Percentiles rank a stretch among this genome's conserved stretches.
These are phyloP conservation scores for Prunus yedoensis DNA, from an alignment of 331 rosid species.

Conservation along the genomic window DNA sequence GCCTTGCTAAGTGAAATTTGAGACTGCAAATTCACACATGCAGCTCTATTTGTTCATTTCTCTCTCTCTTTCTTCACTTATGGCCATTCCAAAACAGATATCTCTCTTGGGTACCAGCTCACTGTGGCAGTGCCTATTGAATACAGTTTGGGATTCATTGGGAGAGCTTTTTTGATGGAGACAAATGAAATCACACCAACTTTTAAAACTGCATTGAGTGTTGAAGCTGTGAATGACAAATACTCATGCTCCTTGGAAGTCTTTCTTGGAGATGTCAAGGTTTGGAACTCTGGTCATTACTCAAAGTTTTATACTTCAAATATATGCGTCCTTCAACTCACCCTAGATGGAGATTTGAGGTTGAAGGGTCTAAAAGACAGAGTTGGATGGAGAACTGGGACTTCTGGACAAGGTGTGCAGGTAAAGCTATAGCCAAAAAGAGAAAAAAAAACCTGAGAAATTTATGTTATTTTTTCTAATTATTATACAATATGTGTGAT, in stretches of 20 bases:
- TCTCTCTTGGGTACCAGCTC: conserved; percentile 45
- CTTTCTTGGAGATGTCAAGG: conserved; percentile 83
- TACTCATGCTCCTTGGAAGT: conserved; percentile 77
- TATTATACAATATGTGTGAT: no score
- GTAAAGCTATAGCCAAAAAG: conserved; percentile 40
- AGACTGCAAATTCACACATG: conserved; percentile 41
- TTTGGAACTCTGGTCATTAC: conserved; percentile 85
- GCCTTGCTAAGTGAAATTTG: not conserved
- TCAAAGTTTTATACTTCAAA: conserved; percentile 54
- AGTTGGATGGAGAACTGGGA: conserved; percentile 91
- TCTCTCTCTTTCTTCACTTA: conserved; percentile 32
- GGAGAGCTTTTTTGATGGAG: conserved; percentile 59
- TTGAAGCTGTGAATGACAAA: conserved; percentile 55
- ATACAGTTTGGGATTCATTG: conserved; percentile 51
- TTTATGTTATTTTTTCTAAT: not conserved
- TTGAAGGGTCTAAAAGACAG: conserved; percentile 59
- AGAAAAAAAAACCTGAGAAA: not conserved
- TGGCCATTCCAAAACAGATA: conserved; percentile 45
- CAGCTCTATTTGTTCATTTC: conserved; percentile 32
- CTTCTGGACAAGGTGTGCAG: conserved; percentile 90
- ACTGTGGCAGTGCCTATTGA: conserved; percentile 53
- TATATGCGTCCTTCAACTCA: conserved; percentile 61
- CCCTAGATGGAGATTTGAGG: conserved; percentile 72
- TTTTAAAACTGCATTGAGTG: conserved; percentile 64
- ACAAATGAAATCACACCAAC: conserved; percentile 43